phyloP scores from a whole-genome alignment of 176 grass and related monocot species.

The Dactylis glomerata region DNA sequence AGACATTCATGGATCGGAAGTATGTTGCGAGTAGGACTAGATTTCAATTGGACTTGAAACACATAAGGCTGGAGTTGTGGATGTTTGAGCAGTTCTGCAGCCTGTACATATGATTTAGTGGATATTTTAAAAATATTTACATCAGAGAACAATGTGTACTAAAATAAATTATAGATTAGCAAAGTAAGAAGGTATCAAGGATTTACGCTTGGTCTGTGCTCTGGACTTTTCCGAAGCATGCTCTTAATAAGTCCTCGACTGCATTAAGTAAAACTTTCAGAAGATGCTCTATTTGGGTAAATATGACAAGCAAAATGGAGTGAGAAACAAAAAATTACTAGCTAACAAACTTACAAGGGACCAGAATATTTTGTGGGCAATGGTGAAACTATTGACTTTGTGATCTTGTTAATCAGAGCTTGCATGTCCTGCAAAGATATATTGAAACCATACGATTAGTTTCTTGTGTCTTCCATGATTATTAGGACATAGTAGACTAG shows the following conservation, averaged over 20 bases:
- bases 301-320: constrained; percentile 16
- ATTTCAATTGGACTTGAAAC: constrained; percentile 93
- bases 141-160: constrained; percentile 1
- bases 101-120: constrained; percentile 45
- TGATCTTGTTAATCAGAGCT: constrained; percentile 96
- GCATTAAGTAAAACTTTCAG: constrained; percentile 28
- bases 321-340: not conserved
- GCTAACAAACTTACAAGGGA: constrained; percentile 72
- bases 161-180: not conserved
- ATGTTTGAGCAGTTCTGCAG: constrained; percentile 82
- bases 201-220: constrained; percentile 91
- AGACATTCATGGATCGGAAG: constrained; percentile 42
- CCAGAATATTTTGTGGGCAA: constrained; percentile 84
- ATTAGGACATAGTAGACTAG: not conserved
- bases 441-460: not conserved
- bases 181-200: not conserved
- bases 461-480: not conserved
- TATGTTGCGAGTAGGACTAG: constrained; percentile 47
- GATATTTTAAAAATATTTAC: constrained; percentile 15
- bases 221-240: constrained; percentile 93
- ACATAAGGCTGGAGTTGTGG: constrained; percentile 86
- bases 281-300: constrained; percentile 23
- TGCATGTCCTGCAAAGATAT: constrained; percentile 83
- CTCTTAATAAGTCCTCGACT: constrained; percentile 96
- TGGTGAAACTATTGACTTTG: constrained; percentile 93